These are phyloP conservation scores for Spizellomyces punctatus DNA, from an alignment of 192 early-diverging fungal species.

Conservation along the genomic window DNA sequence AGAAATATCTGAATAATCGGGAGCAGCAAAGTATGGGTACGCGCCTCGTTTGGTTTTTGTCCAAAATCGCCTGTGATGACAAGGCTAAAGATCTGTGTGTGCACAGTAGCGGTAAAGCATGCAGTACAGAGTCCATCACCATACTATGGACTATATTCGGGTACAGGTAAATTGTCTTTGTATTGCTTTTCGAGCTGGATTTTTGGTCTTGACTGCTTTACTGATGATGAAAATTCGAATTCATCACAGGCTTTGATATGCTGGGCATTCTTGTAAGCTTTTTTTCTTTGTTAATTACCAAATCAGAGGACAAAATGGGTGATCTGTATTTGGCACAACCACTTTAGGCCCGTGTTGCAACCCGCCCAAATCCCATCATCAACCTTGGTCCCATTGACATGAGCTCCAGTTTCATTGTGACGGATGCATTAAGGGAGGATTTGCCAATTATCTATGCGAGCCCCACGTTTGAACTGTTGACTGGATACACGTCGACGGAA, in stretches of 20 bases:
- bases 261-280: conserved; percentile 35
- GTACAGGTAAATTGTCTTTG: not conserved
- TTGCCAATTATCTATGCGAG: conserved; percentile 60
- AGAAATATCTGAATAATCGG: not conserved
- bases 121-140: conserved; percentile 6
- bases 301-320: not conserved
- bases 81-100: not conserved
- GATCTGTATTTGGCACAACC: not conserved
- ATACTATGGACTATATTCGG: conserved; percentile 26
- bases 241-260: conserved; percentile 39
- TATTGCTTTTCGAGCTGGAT: too few species aligned
- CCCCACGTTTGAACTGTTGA: conserved; percentile 60
- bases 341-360: conserved; percentile 27
- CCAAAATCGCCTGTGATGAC: not conserved
- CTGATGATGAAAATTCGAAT: too few species aligned
- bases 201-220: not conserved
- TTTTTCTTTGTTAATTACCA: not conserved
- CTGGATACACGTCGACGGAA: conserved; percentile 41
- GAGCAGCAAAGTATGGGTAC: not conserved
- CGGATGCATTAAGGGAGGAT: conserved; percentile 57
- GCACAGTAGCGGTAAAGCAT: not conserved
- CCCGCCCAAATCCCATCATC: conserved; percentile 60
- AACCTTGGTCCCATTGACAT: conserved; percentile 64
- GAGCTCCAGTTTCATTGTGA: conserved; percentile 59
- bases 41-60: not conserved